Conservation (phyloP, 768 basidiomycete genomes). For the Psilocybe subaeruginosa region DNA sequence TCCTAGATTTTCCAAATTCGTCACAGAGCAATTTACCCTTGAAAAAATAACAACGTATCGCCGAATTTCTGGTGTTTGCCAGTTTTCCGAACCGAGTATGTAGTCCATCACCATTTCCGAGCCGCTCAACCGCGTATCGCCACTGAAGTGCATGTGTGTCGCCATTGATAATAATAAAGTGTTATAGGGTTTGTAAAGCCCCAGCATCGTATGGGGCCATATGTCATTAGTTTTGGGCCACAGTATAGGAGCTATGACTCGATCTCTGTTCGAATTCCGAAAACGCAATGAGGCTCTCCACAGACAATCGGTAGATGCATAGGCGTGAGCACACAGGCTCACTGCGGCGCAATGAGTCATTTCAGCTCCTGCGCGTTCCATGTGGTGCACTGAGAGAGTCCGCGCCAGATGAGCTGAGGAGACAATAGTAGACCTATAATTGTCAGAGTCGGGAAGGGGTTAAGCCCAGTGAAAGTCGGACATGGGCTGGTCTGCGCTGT, state of each 20-base stretch:
- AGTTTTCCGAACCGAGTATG: background rate
- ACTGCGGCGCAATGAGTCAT: constrained; percentile 10
- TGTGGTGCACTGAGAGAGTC: background rate
- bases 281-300: background rate
- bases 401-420: background rate
- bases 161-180: no score
- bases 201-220: background rate
- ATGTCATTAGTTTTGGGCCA: background rate
- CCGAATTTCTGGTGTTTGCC: no score
- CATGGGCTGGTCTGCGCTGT: no score
- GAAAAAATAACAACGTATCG: no score
- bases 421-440: background rate
- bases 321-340: background rate
- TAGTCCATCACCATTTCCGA: background rate
- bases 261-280: background rate
- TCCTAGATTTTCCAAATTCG: no score
- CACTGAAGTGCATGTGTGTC: background rate
- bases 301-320: background rate
- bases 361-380: background rate
- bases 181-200: background rate
- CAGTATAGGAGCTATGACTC: background rate
- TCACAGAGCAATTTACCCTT: no score
- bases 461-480: no score
- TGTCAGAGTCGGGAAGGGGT: no score
- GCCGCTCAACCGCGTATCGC: background rate